Base-by-base conservation (phyloP, 768 basidiomycete genomes). In the Kwoniella dendrophila region DNA sequence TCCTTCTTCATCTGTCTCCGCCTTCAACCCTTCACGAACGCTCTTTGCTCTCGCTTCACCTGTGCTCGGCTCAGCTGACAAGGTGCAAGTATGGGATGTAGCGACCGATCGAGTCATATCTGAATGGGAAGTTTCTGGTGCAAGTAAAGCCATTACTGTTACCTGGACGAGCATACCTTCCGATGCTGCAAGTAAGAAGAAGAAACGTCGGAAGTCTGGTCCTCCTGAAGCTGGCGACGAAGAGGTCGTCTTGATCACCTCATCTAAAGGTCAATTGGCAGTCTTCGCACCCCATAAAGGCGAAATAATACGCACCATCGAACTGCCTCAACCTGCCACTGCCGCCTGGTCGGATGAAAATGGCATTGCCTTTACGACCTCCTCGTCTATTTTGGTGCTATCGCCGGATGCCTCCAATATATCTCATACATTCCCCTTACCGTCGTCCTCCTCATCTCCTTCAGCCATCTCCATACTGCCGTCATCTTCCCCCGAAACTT, bases 51-150 rank as follows among this genome's bases (percentile, higher is more conserved):
- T 70, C 18, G 72, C 75, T 8, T 60, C 59, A 26, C 73, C 74
- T n/a, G 69, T 71, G 6, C 59, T 79, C 11, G 78, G 76, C 10
- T 73, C 73, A 12, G 72, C 71, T 11, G 74, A 79, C 52, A 75
- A 72, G 51, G 43, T 79, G 1, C 64, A 70, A 16, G 66, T 77
- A 34, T 79, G 78, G 78, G 73, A 79, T 30, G 51, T 75, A 32
- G 66, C 61, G 11, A 50, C 62, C 26, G 70, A 72, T 56, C 56
- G 56, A 22, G 67, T 79, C 22, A 53, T 73, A 18, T 61, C 68
- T 12, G 74, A 79, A 56, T 77, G 71, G 73, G 74, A 77, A 43
- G 45, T 77, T 18, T 65, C 69, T 20, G 74, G 68, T 14, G 73
- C 71, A 40, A 64, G 64, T 53, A 72, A 69, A 52, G 73, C 66